phyloP scores from a whole-genome alignment of 768 basidiomycete species.

The Xerocomellus amylosporus region DNA sequence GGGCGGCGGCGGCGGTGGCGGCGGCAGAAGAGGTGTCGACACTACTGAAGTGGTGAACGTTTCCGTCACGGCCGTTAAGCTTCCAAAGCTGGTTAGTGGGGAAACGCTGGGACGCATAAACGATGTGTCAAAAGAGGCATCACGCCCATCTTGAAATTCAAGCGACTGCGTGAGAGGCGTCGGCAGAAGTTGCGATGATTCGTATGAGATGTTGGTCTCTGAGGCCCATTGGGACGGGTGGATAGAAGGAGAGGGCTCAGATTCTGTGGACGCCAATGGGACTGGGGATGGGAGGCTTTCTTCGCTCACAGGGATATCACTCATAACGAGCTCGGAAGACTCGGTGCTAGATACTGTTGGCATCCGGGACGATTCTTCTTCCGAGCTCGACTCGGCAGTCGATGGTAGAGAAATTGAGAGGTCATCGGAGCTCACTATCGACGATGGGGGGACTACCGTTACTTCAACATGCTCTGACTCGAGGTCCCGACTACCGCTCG shows the following conservation, averaged over 20 bases:
- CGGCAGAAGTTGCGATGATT: conserved; percentile 70
- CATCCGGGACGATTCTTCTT: conserved; percentile 29
- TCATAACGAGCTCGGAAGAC: conserved; percentile 35
- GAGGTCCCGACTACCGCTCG: conserved; percentile 21
- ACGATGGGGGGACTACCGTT: conserved; percentile 5
- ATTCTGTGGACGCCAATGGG: conserved; percentile 35
- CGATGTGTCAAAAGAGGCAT: conserved; percentile 72
- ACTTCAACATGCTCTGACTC: conserved; percentile 19
- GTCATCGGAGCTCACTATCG: conserved; percentile 22
- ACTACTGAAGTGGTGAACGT: conserved; percentile 27
- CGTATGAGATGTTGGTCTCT: conserved; percentile 68
- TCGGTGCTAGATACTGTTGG: conserved; percentile 43
- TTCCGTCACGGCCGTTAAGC: conserved; percentile 36
- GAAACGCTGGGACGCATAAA: conserved; percentile 61
- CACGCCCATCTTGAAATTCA: conserved; percentile 55
- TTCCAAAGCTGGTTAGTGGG: conserved; percentile 31
- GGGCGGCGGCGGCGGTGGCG: neutral
- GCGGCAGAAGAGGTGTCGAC: conserved; percentile 2
- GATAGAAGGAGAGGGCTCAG: conserved; percentile 41
- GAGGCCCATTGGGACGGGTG: conserved; percentile 53
- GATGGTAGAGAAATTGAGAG: conserved; percentile 28
- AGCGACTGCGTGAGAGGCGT: conserved; percentile 59
- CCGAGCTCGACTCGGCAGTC: conserved; percentile 33
- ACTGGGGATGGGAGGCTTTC: conserved; percentile 31
- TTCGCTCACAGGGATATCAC: conserved; percentile 30